Evolutionary conservation across 2,329 filamentous ascomycete genomes (phyloP), one percentile per base, ranked within the genome.

Genomic region (Trichoderma harzianum): DNA sequence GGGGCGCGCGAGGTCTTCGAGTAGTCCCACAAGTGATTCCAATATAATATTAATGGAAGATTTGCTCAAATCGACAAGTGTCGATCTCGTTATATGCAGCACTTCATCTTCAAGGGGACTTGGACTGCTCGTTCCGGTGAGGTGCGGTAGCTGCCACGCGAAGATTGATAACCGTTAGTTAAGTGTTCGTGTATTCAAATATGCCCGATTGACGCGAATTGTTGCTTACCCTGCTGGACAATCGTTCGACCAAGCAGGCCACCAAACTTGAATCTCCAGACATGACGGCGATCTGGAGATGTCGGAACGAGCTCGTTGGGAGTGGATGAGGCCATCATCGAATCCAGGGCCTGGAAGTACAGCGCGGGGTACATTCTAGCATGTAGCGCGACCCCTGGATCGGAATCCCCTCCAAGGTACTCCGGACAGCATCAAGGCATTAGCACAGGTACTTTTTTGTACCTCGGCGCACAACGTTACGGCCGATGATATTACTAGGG

Each of bases 71-170:
- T 88, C 86, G 74, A 91, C 83, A 65, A 92, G 84, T 7, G 89
- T 91, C 30, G 86, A 84, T 76, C 88, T 87, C 24, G 89, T 91
- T 70, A 89, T 87, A 72, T 85, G 82, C 66, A 89, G 85, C 73
- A 91, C 84, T 65, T 90, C 88, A 80, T 92, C 90, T 77, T 88
- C 86, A 71, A 84, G 82, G 73, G 90, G 84, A 75, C 88, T 86
- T 76, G 87, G 85, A 74, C 84, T 83, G 72, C 84, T 84, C 72
- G 85, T 87, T 76, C 89, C 89, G 70, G 88, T 90, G 74, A 88
- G 86, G 81, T 91, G 88, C 70, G 89, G 89, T 70, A 91, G 86
- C 89, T 90, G 73, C 63, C 88, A 84, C 85, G 43, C 8, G 21
- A 43, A 14, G 32, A 34, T 47, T 53, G 47, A 14, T 43, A 28